phyloP scores from a whole-genome alignment of 805 yeast genomes.

The Yarrowia porcina region DNA sequence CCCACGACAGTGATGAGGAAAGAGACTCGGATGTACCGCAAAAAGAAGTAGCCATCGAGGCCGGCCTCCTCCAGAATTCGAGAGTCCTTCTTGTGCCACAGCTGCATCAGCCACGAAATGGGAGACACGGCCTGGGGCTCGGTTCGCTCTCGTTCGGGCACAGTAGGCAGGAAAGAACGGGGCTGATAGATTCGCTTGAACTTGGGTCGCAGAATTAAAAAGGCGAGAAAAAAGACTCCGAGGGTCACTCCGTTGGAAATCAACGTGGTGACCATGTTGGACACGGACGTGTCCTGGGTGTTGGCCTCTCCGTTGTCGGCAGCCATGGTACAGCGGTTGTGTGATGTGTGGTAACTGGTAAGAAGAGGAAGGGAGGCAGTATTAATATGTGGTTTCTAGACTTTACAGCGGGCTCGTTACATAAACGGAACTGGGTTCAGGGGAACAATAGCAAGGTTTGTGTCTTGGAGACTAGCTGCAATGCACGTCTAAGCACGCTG shows the following conservation, averaged over 20 bases:
- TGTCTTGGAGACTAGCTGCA: background rate
- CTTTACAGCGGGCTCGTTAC: background rate
- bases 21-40: conserved; percentile 68
- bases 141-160: conserved; percentile 48
- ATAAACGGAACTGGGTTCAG: conserved; percentile 5
- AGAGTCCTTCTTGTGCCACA: conserved; percentile 64
- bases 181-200: conserved; percentile 81
- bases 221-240: conserved; percentile 56
- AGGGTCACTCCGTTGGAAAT: conserved; percentile 65
- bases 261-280: conserved; percentile 69
- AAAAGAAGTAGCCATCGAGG: conserved; percentile 87
- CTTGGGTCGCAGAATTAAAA: conserved; percentile 62
- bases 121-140: conserved; percentile 69
- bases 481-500: background rate
- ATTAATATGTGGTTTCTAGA: background rate
- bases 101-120: conserved; percentile 63
- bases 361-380: background rate
- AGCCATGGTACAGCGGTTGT: background rate
- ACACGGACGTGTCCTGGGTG: conserved; percentile 53
- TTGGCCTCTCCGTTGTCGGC: conserved; percentile 6
- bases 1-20: conserved; percentile 54
- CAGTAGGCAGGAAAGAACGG: conserved; percentile 62
- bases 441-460: conserved; percentile 10
- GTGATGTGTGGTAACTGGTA: too few species aligned
- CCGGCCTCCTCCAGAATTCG: conserved; percentile 85